These are phyloP conservation scores for Diaporthe aspalathi DNA, from an alignment of 2,329 filamentous ascomycete species.

Conservation along the genomic window DNA sequence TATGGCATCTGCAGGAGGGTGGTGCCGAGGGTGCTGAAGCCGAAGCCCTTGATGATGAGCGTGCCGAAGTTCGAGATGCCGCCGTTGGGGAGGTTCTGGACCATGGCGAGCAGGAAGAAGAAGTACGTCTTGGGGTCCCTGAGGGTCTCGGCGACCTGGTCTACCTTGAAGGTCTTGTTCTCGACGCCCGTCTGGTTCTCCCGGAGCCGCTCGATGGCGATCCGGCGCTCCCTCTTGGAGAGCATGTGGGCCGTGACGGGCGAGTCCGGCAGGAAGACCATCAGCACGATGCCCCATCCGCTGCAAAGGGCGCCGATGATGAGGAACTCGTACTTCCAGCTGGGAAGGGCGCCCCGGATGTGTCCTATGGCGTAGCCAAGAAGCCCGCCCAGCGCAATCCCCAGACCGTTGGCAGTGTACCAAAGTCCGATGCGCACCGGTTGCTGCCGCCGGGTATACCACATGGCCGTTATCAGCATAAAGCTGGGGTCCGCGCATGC, in stretches of 20 bases:
- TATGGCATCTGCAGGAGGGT: slow-evolving; percentile 44
- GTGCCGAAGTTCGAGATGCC: slow-evolving; percentile 57
- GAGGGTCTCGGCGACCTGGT: slow-evolving; percentile 49
- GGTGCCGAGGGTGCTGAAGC: slow-evolving; percentile 60
- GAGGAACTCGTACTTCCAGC: slow-evolving; percentile 52
- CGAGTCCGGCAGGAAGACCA: slow-evolving; percentile 42
- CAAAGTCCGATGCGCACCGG: slow-evolving; percentile 39
- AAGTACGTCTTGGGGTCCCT: slow-evolving; percentile 48
- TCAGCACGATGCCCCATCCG: slow-evolving; percentile 44
- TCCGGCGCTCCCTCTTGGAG: slow-evolving; percentile 44
- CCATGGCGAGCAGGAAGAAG: slow-evolving; percentile 42
- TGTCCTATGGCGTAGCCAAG: slow-evolving; percentile 51
- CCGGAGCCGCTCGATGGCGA: slow-evolving; percentile 48
- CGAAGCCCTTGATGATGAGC: slow-evolving; percentile 63
- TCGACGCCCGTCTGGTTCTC: slow-evolving; percentile 51
- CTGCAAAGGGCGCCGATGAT: slow-evolving; percentile 50
- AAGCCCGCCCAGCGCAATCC: slow-evolving; percentile 44
- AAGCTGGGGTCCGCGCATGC: slow-evolving; percentile 48
- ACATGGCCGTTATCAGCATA: slow-evolving; percentile 39
- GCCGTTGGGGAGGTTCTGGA: slow-evolving; percentile 44
- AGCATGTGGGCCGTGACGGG: slow-evolving; percentile 43
- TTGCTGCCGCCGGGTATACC: slow-evolving; percentile 36
- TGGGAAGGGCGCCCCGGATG: slow-evolving; percentile 43
- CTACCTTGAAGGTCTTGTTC: slow-evolving; percentile 46
- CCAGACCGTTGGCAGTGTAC: slow-evolving; percentile 39